Evolutionary conservation across 2,329 filamentous ascomycete species (phyloP).

Genomic region (Arthrobotrys iridis): DNA sequence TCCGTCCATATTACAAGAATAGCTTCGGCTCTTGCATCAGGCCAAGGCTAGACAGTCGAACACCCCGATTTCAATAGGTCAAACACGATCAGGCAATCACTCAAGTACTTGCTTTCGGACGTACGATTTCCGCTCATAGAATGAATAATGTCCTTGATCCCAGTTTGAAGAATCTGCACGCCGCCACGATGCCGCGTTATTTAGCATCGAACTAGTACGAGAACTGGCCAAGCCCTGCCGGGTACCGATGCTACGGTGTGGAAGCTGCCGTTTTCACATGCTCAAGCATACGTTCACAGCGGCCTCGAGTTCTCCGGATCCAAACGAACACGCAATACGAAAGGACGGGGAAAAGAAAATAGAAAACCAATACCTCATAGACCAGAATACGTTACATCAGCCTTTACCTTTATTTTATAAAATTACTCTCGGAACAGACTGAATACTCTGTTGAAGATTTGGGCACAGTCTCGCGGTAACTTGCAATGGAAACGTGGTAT

Average conservation of each 20-base stretch:
- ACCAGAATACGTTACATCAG: too few relatives aligned
- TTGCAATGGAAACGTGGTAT: background rate
- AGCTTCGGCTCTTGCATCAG: background rate
- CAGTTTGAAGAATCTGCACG: conserved; percentile 9
- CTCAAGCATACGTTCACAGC: background rate
- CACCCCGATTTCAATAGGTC: background rate
- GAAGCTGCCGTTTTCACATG: conserved; percentile 44
- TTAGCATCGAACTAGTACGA: background rate
- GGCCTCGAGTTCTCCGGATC: background rate
- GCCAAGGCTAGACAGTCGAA: background rate
- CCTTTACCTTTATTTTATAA: too few relatives aligned
- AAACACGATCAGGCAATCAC: too few relatives aligned
- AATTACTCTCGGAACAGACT: too few relatives aligned
- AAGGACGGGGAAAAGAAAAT: too few relatives aligned
- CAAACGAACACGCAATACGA: too few relatives aligned
- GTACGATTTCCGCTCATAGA: too few relatives aligned
- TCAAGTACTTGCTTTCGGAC: too few relatives aligned
- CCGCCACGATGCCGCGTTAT: conserved; percentile 43
- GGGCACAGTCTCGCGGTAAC: too few relatives aligned
- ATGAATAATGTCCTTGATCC: background rate
- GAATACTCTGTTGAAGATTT: too few relatives aligned
- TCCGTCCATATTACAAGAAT: background rate
- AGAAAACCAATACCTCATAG: too few relatives aligned
- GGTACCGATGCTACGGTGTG: conserved; percentile 14
- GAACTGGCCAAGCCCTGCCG: conserved; percentile 14